These are phyloP conservation scores for Sugiyamaella smithiae DNA, from an alignment of 805 yeast species.

Conservation along the genomic window DNA sequence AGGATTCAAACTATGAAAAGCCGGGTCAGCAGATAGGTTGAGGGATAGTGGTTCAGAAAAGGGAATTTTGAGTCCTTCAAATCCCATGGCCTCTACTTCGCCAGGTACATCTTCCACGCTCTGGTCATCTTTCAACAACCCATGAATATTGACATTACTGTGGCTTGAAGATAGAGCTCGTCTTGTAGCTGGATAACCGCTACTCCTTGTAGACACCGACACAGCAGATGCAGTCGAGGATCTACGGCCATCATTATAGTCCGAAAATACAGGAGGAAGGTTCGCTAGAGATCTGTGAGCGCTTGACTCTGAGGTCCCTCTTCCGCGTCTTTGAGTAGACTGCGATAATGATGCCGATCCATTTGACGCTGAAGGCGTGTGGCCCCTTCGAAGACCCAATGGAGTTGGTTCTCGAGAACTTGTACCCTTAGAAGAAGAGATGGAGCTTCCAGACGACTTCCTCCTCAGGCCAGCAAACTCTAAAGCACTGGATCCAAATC, in stretches of 20 bases:
- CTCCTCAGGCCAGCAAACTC: constrained; percentile 31
- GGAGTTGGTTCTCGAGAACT: constrained; percentile 13
- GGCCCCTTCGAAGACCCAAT: constrained; percentile 3
- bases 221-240: constrained; percentile 7
- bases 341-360: neutral
- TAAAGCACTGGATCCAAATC: constrained; percentile 31
- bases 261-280: neutral
- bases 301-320: constrained; percentile 1
- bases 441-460: constrained; percentile 15
- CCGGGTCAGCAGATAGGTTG: neutral
- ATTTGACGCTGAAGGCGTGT: neutral
- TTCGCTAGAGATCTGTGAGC: constrained; percentile 1
- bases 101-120: constrained; percentile 5
- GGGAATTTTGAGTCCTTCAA: neutral
- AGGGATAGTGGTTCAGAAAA: constrained; percentile 2
- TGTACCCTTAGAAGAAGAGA: constrained; percentile 5
- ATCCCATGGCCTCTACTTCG: constrained; percentile 12
- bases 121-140: constrained; percentile 19
- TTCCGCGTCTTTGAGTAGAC: neutral
- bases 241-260: constrained; percentile 2
- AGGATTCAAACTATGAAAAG: neutral
- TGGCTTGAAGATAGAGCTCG: constrained; percentile 14
- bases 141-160: constrained; percentile 22
- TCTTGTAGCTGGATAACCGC: neutral
- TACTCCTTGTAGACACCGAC: neutral